Evolutionary conservation across 495 filamentous ascomycete species (phyloP), one percentile per base, ranked within the genome.

Genomic region (Daldinia childiae): DNA sequence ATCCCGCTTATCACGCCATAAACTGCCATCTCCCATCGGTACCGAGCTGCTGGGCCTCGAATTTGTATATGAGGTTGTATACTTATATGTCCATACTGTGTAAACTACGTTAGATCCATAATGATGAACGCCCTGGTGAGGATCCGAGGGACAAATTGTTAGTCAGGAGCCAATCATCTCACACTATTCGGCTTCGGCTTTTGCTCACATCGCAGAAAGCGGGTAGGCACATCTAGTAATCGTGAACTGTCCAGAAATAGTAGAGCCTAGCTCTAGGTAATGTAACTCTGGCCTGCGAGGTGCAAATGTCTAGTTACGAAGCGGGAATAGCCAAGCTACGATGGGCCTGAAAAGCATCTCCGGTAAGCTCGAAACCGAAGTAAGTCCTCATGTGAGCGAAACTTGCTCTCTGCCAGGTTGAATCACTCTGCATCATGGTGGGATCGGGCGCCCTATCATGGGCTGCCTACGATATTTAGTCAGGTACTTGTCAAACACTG

Each of bases 1-100:
- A 38, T 69, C 64, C 70, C 71, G 71, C 58, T 50, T 63, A 73
- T 73, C 57, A 68, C 71, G 66, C 66, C 66, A 69, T 73, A 38
- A 66, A 69, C 66, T 69, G 71, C 71, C 60, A 69, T 73, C 66
- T 66, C 62, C 71, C 71, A 66, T 69, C 71, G 66, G 71, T 68
- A 69, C 71, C 71, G 64, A 73, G 43, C 66, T 63, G 62, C 58
- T 59, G 62, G 70, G 70, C 56, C 66, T 72, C 38, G 30, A 52
- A 52, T 38, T 19, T 57, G 30, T 21, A 36, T 48, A 59, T 26
- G 30, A 48, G 34, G 43, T 41, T 62, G 61, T 38, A 29, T 62
- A n/a, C n/a, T n/a, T n/a, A 62, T 62, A 17, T 48, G 27, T 32
- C 24, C 61, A 62, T 69, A 73, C 61, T 68, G 71, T 73, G 62